Evolutionary conservation across 805 yeast genomes (phyloP).

Genomic region (Metschnikowia reukaufii): DNA sequence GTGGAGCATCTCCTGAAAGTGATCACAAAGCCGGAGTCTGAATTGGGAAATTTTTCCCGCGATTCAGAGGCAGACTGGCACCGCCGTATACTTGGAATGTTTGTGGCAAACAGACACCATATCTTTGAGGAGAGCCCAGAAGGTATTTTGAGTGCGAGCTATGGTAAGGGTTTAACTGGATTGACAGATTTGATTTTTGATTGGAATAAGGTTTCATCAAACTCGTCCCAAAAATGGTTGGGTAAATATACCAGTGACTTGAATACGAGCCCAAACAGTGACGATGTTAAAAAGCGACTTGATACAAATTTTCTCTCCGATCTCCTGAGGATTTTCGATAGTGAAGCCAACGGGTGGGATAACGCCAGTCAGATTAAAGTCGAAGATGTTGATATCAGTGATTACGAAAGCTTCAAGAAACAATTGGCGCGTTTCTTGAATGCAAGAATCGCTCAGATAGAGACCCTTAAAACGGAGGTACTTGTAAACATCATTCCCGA

Average conservation of each 20-base stretch:
- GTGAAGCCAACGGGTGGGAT: slow-evolving; percentile 1
- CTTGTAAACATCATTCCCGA: slow-evolving; percentile 21
- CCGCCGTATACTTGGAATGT: slow-evolving; percentile 27
- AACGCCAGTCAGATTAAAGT: neutral
- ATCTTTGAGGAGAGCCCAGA: slow-evolving; percentile 20
- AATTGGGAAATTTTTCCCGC: slow-evolving; percentile 18
- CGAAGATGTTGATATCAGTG: slow-evolving; percentile 7
- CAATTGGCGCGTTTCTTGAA: slow-evolving; percentile 30
- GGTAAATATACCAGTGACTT: slow-evolving; percentile 24
- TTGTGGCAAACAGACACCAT: slow-evolving; percentile 30
- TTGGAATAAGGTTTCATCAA: slow-evolving; percentile 21
- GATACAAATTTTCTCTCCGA: slow-evolving; percentile 11
- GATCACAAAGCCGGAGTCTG: slow-evolving; percentile 24
- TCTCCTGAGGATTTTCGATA: slow-evolving; percentile 10
- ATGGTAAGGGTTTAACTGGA: slow-evolving; percentile 17
- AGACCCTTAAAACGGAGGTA: slow-evolving; percentile 17
- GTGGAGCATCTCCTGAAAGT: slow-evolving; percentile 30
- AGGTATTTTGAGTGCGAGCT: slow-evolving; percentile 24
- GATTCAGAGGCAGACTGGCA: slow-evolving; percentile 34
- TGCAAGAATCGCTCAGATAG: slow-evolving; percentile 24
- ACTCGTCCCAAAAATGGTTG: slow-evolving; percentile 20
- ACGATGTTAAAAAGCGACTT: slow-evolving; percentile 21
- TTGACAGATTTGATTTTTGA: slow-evolving; percentile 28
- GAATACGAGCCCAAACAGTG: slow-evolving; percentile 22
- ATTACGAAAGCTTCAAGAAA: slow-evolving; percentile 30